These are phyloP conservation scores for Gossypium raimondii DNA, from an alignment of 345 rosid genomes.

Conservation along the genomic window DNA sequence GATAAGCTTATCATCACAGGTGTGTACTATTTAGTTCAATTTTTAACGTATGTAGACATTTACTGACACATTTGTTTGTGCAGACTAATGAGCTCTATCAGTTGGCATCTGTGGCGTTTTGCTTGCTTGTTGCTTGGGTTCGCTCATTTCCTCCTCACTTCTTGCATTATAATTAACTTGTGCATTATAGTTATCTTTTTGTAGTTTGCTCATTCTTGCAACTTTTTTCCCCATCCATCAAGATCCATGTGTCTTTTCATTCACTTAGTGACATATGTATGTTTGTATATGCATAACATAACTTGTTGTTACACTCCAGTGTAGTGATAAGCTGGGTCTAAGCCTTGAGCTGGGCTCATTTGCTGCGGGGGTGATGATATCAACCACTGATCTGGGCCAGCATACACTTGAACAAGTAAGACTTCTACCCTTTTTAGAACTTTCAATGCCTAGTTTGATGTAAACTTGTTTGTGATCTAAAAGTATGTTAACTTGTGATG, in stretches of 20 bases:
- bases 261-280: not conserved
- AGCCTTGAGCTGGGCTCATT: conserved; percentile 98
- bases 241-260: not conserved
- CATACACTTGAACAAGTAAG: conserved; percentile 94
- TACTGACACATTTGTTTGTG: conserved; percentile 25
- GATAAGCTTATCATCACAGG: conserved; percentile 88
- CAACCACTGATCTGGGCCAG: conserved; percentile 92
- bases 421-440: conserved; percentile 15
- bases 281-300: conserved; percentile 11
- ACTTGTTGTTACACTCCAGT: conserved; percentile 46
- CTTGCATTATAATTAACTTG: conserved; percentile 13
- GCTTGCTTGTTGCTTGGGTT: conserved; percentile 98
- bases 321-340: conserved; percentile 95
- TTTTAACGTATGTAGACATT: conserved; percentile 11
- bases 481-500: not conserved
- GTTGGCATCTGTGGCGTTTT: conserved; percentile 92
- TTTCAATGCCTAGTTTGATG: not conserved
- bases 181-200: not conserved
- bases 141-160: conserved; percentile 33
- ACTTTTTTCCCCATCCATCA: not conserved
- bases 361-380: conserved; percentile 99
- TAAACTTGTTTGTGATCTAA: not conserved
- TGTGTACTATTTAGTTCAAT: conserved; percentile 14
- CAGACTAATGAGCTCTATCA: conserved; percentile 96
- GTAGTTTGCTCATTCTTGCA: not conserved